A percentile compares a stretch with the other conserved stretches of the same genome.
These are phyloP conservation scores for Straminergon stramineum DNA, from an alignment of 225 moss, liverwort and hornwort genomes.

Conservation along the genomic window DNA sequence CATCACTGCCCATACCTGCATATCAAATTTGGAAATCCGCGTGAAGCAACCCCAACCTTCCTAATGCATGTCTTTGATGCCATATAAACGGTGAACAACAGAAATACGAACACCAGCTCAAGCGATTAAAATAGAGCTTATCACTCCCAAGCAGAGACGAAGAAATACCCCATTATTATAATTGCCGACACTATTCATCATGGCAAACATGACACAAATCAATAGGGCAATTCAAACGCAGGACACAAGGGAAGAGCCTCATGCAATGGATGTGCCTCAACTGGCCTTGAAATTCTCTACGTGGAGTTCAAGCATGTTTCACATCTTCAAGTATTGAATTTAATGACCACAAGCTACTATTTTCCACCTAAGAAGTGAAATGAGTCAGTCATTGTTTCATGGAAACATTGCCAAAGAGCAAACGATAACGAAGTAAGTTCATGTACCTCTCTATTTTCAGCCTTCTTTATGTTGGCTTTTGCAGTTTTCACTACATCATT, in stretches of 20 bases:
- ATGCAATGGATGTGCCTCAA: not conserved
- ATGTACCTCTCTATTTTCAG: slow-evolving; percentile 53
- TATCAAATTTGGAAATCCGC: not conserved
- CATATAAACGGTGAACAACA: not conserved
- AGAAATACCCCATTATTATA: not conserved
- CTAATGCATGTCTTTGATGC: not conserved
- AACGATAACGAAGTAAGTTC: not conserved
- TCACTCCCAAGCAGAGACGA: not conserved
- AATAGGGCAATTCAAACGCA: not conserved
- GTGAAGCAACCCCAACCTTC: not conserved
- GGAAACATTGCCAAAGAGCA: not conserved
- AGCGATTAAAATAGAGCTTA: not conserved
- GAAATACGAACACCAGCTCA: not conserved
- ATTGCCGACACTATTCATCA: not conserved
- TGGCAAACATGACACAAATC: not conserved
- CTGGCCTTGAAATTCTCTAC: not conserved
- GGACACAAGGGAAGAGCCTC: not conserved
- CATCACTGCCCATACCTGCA: slow-evolving; percentile 96
- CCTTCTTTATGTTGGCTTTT: slow-evolving; percentile 57
- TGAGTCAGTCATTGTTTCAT: not conserved
- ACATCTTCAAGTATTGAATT: not conserved
- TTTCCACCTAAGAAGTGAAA: not conserved
- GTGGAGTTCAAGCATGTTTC: not conserved
- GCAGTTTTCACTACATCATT: slow-evolving; percentile 59
- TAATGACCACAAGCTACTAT: not conserved